Percentiles rank a stretch among this genome's conserved stretches.
Conservation (phyloP, 1,284 basidiomycete genomes). For the Ganoderma resinaceum region DNA sequence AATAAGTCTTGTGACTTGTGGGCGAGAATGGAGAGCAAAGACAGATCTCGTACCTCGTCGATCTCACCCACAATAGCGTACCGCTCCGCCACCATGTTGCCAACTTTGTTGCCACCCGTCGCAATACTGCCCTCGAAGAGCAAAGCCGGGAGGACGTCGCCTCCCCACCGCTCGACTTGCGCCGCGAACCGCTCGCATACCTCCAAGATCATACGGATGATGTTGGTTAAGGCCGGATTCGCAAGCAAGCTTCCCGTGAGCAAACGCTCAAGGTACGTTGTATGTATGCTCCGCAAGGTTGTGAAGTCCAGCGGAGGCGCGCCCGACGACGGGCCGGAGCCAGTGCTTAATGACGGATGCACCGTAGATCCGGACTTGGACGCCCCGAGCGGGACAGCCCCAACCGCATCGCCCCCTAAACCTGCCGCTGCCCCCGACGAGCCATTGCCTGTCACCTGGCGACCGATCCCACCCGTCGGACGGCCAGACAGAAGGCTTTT, state of each 20-base stretch:
- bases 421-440: conserved; percentile 6
- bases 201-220: conserved; percentile 78
- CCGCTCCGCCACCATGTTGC: conserved; percentile 74
- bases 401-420: neutral
- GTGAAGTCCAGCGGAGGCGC: conserved; percentile 77
- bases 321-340: conserved; percentile 29
- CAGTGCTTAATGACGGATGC: conserved; percentile 33
- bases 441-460: conserved; percentile 34
- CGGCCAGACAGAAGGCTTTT: conserved; percentile 57
- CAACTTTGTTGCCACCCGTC: conserved; percentile 60
- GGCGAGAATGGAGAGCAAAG: conserved; percentile 11
- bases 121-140: conserved; percentile 77
- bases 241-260: conserved; percentile 82
- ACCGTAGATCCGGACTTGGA: conserved; percentile 28
- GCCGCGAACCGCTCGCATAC: conserved; percentile 85
- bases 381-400: conserved; percentile 14
- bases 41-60: conserved; percentile 62
- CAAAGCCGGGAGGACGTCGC: conserved; percentile 85
- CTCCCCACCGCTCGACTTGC: conserved; percentile 91
- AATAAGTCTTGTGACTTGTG: neutral
- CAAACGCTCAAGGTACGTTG: conserved; percentile 81
- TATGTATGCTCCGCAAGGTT: conserved; percentile 81
- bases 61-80: conserved; percentile 73
- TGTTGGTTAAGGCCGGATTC: conserved; percentile 66
- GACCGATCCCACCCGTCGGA: conserved; percentile 21